Conservation (phyloP, 2,329 filamentous ascomycete genomes). For the Leptoxyphium fumago region DNA sequence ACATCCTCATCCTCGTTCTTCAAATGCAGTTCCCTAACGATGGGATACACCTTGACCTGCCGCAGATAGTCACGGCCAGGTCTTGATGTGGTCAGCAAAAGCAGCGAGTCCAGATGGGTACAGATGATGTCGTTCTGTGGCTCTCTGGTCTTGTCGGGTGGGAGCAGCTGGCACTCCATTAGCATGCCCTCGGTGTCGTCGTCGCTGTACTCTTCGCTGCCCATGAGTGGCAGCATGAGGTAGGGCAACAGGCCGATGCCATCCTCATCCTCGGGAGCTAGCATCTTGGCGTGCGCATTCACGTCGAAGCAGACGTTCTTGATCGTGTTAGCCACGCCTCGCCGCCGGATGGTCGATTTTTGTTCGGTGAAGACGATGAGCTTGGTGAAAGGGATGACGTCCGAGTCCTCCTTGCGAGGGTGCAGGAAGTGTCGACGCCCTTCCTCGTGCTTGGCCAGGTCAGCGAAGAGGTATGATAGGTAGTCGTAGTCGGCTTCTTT, state of each 20-base stretch:
- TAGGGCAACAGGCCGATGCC: slow-evolving; percentile 77
- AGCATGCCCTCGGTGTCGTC: slow-evolving; percentile 80
- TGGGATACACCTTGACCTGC: slow-evolving; percentile 69
- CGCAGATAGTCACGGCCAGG: slow-evolving; percentile 62
- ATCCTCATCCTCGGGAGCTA: slow-evolving; percentile 34
- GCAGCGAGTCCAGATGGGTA: slow-evolving; percentile 78
- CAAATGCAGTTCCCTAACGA: slow-evolving; percentile 73
- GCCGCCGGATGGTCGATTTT: slow-evolving; percentile 63
- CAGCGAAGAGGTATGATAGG: slow-evolving; percentile 84
- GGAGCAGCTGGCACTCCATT: slow-evolving; percentile 75
- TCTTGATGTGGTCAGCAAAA: slow-evolving; percentile 65
- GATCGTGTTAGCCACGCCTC: slow-evolving; percentile 90
- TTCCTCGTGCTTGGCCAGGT: slow-evolving; percentile 62
- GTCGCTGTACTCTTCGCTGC: slow-evolving; percentile 72
- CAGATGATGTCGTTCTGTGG: slow-evolving; percentile 59
- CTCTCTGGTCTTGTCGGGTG: slow-evolving; percentile 80
- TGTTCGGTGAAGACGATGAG: slow-evolving; percentile 91
- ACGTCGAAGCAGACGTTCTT: slow-evolving; percentile 88
- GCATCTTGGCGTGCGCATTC: slow-evolving; percentile 45
- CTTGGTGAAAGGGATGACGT: slow-evolving; percentile 76
- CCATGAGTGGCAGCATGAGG: slow-evolving; percentile 73
- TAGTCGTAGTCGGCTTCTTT: slow-evolving; percentile 80
- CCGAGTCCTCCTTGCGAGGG: slow-evolving; percentile 59
- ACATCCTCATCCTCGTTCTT: slow-evolving; percentile 66
- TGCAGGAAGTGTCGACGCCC: slow-evolving; percentile 61